Evolutionary conservation across 1,284 basidiomycete genomes (phyloP).

Genomic region (Austroboletus novae-zelandiae): DNA sequence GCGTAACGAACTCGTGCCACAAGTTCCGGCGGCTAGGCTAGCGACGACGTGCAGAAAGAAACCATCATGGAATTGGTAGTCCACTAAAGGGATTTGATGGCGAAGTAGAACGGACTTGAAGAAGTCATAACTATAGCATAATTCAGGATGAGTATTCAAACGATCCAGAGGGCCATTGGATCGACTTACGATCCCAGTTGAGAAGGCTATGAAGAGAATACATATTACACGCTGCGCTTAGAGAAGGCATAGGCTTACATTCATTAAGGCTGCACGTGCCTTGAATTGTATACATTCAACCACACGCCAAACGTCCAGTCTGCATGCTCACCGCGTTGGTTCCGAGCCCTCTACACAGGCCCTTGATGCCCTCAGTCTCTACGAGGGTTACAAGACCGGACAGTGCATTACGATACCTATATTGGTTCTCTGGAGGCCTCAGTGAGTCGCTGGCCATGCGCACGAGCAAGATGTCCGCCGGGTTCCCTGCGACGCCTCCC

Average conservation of each 20-base stretch:
- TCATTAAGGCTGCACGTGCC: constrained; percentile 83
- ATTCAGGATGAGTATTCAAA: constrained; percentile 4
- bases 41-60: constrained; percentile 63
- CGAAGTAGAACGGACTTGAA: constrained; percentile 73
- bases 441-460: constrained; percentile 87
- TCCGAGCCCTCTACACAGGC: constrained; percentile 74
- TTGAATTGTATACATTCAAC: constrained; percentile 26
- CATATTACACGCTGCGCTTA: constrained; percentile 7
- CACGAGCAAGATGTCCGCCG: constrained; percentile 73
- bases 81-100: constrained; percentile 51
- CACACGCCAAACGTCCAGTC: neutral
- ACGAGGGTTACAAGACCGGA: constrained; percentile 66
- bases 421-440: constrained; percentile 68
- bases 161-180: neutral
- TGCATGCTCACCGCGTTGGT: constrained; percentile 66
- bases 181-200: constrained; percentile 84
- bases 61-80: constrained; percentile 71
- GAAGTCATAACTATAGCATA: constrained; percentile 70
- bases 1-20: constrained; percentile 71
- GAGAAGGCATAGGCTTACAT: constrained; percentile 45
- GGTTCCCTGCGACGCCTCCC: constrained; percentile 81
- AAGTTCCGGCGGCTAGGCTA: constrained; percentile 74
- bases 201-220: constrained; percentile 48
- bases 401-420: constrained; percentile 77
- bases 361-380: constrained; percentile 67